Base-by-base conservation (phyloP, 1,284 basidiomycete species). In the Ustilago hordei region DNA sequence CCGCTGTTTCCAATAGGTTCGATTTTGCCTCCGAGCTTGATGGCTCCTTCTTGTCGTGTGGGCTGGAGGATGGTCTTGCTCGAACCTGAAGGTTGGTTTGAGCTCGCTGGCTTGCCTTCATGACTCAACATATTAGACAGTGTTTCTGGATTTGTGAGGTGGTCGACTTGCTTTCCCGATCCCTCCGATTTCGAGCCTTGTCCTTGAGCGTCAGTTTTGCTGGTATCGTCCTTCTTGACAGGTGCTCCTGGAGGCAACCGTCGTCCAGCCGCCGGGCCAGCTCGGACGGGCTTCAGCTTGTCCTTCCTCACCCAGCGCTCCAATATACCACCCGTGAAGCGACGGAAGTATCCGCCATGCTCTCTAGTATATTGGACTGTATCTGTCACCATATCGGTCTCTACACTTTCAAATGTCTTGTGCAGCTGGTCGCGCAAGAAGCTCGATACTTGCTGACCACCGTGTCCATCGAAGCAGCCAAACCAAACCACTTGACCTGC, bases 401-500 rank as follows among this genome's bases (percentile, higher is more conserved):
- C 50, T 0, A 80, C 82, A 11, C 38, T 55, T 55, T 85, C 84
- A 52, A 85, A 85, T 13, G 81, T 81, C 35, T 54, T 56, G 58
- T 85, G 84, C 60, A 85, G 63, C 15, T 78, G 64, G 19, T 77
- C 67, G 0, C 69, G 38, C n/a, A 85, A 66, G 45, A 83, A 83
- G 31, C 64, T 64, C 17, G 84, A 83, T 9, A 85, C 75, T 32
- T 61, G 61, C 58, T 74, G 74, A 6, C 84, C 83, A 28, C 84
- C 84, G 38, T 85, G 84, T 12, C 83, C 84, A 60, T 85, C 84
- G 39, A 81, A 85, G 53, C 79, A 80, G n/a, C 70, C 83, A 34
- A 84, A 83, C 84, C 84, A 85, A 28, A 78, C 78, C n/a, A 85
- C 75, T 58, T 85, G 84, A 0, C 75, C 79, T 4, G 78, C 84